Base-by-base conservation (phyloP, 2,329 filamentous ascomycete genomes). In the Aureobasidium sp. region DNA sequence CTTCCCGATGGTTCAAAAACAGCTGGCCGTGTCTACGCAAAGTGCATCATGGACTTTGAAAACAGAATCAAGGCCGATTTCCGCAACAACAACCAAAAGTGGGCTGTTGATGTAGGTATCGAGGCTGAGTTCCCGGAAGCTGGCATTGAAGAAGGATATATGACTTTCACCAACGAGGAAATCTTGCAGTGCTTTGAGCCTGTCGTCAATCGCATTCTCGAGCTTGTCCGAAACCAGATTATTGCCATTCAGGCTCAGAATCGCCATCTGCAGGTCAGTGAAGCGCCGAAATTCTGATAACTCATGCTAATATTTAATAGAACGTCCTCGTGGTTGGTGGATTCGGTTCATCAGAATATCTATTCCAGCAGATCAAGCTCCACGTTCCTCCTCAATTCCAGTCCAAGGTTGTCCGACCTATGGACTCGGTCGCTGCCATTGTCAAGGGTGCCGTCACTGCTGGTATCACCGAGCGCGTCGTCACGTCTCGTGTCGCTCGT, bases 41-140 rank as follows among this genome's bases (percentile, higher is more conserved):
- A 98, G 84, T 98, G 95, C 80, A 98, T 99, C 81, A 98, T 98
- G 95, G 96, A 99, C 81, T 99, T 99, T 75, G 96, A 99, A 85
- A 98, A 98, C 88, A 88, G 96, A 79, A 98, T 99, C 88, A 99
- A 99, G 87, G 96, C 96, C 58, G 96, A 98, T 80, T 99, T 99
- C 91, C 90, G 96, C 70, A 98, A 98, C 84, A 98, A 98, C 79
- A 95, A 95, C 58, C 95, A 98, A 81, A 98, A 98, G 80, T 98
- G 96, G 96, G 96, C 96, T 51, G 95, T 98, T 25, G 96, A 99
- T 77, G 96, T 99, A 58, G 96, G 96, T 76, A 98, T 99, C 74
- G 96, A 99, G 84, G 94, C 95, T 50, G 96, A 98, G 77, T 98
- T 97, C 83, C 95, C 95, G 45, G 96, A 98, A 77, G 96, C 96